Conservation (phyloP, 1,284 basidiomycete genomes). For the Pseudomicrostroma phylloplanum region DNA sequence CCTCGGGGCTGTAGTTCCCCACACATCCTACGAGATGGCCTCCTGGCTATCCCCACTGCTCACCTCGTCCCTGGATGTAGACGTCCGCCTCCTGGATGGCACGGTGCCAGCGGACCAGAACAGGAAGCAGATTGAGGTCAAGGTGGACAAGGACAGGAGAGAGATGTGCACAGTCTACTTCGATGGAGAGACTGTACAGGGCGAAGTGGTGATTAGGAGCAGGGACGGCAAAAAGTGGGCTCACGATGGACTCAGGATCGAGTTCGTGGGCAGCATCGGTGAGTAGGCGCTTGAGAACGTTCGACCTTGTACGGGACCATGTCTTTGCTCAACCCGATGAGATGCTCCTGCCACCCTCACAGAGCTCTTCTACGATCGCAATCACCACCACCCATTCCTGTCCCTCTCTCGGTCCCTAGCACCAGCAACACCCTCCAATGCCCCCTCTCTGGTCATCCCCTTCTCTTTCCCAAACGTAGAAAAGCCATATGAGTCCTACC, state of each 20-base stretch:
- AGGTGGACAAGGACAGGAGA: constrained; percentile 67
- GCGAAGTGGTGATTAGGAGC: constrained; percentile 79
- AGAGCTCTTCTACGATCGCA: constrained; percentile 95
- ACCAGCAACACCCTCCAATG: constrained; percentile 56
- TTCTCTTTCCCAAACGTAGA: constrained; percentile 99
- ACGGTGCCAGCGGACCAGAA: constrained; percentile 61
- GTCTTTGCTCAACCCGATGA: neutral
- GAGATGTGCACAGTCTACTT: constrained; percentile 86
- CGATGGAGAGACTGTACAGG: constrained; percentile 82
- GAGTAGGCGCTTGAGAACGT: constrained; percentile 37
- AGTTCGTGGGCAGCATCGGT: constrained; percentile 96
- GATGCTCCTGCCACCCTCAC: constrained; percentile 4
- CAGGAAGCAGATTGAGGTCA: constrained; percentile 64
- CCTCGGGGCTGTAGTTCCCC: too few species aligned
- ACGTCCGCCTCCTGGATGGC: constrained; percentile 70
- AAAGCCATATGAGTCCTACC: constrained; percentile 96
- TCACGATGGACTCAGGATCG: constrained; percentile 95
- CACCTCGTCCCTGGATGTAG: constrained; percentile 80
- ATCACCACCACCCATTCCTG: constrained; percentile 95
- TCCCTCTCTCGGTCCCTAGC: constrained; percentile 91
- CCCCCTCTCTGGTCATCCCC: constrained; percentile 5
- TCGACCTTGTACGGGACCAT: neutral
- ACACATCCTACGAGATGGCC: constrained; percentile 57
- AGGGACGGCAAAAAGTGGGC: constrained; percentile 90
- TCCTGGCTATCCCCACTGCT: constrained; percentile 71